Evolutionary conservation across 306 rosid species (phyloP).

Genomic region (Trifolium subterraneum): DNA sequence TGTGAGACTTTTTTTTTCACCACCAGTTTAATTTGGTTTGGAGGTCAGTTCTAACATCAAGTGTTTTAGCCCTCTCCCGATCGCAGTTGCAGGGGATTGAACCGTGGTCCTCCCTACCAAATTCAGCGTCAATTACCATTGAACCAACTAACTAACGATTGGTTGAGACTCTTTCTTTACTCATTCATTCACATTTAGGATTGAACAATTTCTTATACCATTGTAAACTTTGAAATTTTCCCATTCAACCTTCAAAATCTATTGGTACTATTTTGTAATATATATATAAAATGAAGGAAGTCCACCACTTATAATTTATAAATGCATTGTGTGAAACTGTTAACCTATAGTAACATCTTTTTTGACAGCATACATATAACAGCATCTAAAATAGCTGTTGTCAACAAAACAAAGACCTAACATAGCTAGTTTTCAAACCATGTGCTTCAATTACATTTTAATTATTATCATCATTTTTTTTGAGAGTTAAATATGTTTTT

Average conservation of each 20-base stretch:
- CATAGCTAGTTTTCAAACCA: not conserved
- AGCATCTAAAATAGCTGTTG: conserved; percentile 21
- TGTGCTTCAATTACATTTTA: not conserved
- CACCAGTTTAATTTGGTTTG: too few relatives aligned
- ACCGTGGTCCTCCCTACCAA: too few relatives aligned
- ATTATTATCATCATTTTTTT: not conserved
- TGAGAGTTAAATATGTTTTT: too few relatives aligned
- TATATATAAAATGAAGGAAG: not conserved
- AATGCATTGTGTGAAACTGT: not conserved
- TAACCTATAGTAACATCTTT: not conserved
- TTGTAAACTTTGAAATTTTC: not conserved
- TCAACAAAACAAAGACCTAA: conserved; percentile 7
- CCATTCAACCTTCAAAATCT: not conserved
- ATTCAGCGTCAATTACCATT: too few relatives aligned
- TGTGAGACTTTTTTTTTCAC: too few relatives aligned
- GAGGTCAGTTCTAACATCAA: too few relatives aligned
- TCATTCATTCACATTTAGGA: too few relatives aligned
- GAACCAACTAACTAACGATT: too few relatives aligned
- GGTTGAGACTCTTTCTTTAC: too few relatives aligned
- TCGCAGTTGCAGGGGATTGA: too few relatives aligned
- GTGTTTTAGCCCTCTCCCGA: too few relatives aligned
- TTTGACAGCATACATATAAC: not conserved
- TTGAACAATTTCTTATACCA: not conserved
- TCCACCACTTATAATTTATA: not conserved
- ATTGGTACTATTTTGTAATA: not conserved